Evolutionary conservation across 1,284 basidiomycete species (phyloP), one percentile per base, ranked within the genome.

Genomic region (Ganoderma lingzhi): DNA sequence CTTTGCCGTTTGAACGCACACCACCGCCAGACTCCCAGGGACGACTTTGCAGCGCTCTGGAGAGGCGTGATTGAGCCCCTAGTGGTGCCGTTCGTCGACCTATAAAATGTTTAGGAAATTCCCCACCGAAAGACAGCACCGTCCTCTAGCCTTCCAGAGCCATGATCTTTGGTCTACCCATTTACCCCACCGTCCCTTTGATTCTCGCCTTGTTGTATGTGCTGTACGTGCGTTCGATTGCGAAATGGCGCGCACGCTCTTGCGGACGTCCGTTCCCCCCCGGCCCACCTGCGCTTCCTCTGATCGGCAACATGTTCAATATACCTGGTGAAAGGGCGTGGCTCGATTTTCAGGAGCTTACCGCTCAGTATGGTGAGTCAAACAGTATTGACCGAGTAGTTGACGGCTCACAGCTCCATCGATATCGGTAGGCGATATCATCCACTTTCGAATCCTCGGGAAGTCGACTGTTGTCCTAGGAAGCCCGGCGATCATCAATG

Each of bases 391-490:
- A 19, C 30, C 2, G 30, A 35, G 30, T 8, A 12, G 1, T 32
- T 8, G 2, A 35, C 12, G 12, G 23, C 48, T 51, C 3, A 51
- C 23, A 9, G 48, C 48, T 14, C 23, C 23, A 10, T 28, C 48
- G 23, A 28, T 28, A 10, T 28, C 48, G 23, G 23, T 28, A 56
- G 53, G 53, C 6, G 12, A 30, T 19, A 12, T 32, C 10, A 19
- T 58, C 23, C 35, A 67, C 37, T 17, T 74, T 45, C 51, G 63
- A 15, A 19, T 67, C 1, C 55, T 66, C 3, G 66, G 66, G 1
- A 35, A 60, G 19, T 53, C 42, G 23, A 37, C 70, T 0, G n/a
- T 75, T 44, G 45, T 74, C 28, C 37, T 74, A 28, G 70, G 68
- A 6, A 71, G 65, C 15, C 37, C 68, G 12, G 42, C 53, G 6